A percentile compares a stretch with the other conserved stretches of the same genome.
phyloP scores from a whole-genome alignment of 495 filamentous ascomycete species.

The Xylaria scruposa region DNA sequence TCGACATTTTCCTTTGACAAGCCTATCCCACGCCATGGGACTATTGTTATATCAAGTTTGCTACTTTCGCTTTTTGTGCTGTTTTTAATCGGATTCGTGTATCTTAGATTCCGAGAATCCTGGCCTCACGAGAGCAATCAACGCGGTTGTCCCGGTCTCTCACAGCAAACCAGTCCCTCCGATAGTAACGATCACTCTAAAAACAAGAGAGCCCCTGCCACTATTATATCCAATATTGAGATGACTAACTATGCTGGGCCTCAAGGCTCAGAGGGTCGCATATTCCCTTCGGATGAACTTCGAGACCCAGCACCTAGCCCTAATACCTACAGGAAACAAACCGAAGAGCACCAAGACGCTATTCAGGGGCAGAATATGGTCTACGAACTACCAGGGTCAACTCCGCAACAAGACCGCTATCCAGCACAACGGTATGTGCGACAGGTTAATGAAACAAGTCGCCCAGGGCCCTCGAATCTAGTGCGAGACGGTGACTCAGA shows the following conservation, averaged over 20 bases:
- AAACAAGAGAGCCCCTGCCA: neutral
- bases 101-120: conserved; percentile 5
- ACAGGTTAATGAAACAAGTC: neutral
- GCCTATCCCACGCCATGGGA: conserved; percentile 31
- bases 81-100: conserved; percentile 27
- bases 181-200: neutral
- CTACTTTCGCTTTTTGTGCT: conserved; percentile 28
- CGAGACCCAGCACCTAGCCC: conserved; percentile 15
- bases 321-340: neutral
- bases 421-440: neutral
- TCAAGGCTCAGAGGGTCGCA: neutral
- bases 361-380: neutral
- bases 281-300: neutral
- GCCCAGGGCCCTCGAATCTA: neutral
- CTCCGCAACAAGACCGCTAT: neutral
- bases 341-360: neutral
- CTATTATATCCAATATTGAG: neutral
- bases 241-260: neutral
- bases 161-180: conserved; percentile 14
- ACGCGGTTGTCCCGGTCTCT: neutral
- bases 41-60: conserved; percentile 30
- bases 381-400: neutral
- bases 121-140: neutral
- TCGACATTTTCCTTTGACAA: conserved; percentile 25
- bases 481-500: neutral